Conservation (phyloP, 2,329 filamentous ascomycete species). For the Diaporthe eres region DNA sequence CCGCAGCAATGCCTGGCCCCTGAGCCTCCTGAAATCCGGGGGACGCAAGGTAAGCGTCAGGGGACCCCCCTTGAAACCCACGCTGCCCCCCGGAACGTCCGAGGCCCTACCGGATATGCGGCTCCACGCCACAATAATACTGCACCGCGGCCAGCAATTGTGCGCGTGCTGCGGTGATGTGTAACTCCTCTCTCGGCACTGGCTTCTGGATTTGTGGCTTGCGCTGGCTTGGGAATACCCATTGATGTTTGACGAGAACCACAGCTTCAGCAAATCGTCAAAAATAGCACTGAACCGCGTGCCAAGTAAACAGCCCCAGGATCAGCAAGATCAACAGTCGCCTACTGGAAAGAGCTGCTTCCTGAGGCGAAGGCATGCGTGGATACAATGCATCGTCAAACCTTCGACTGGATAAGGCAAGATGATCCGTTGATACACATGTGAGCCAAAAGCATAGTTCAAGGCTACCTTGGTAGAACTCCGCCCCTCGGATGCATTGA, state of each 20-base stretch:
- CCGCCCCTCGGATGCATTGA: not conserved
- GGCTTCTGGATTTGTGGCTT: not conserved
- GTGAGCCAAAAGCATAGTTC: not conserved
- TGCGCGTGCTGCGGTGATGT: not conserved
- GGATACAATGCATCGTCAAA: slow-evolving; percentile 23
- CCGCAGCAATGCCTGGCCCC: slow-evolving; percentile 2
- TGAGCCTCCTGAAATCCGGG: slow-evolving; percentile 29
- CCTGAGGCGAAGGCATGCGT: not conserved
- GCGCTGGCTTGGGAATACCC: not conserved
- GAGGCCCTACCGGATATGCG: slow-evolving; percentile 11
- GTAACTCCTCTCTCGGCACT: not conserved
- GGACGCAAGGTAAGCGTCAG: slow-evolving; percentile 21
- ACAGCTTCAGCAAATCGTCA: not conserved
- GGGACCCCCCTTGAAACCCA: slow-evolving; percentile 32
- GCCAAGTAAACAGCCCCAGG: not conserved
- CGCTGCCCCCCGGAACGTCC: slow-evolving; percentile 9
- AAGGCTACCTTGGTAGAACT: not conserved
- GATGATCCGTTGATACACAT: not conserved
- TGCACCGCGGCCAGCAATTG: not conserved
- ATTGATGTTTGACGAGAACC: slow-evolving; percentile 3
- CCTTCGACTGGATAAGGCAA: not conserved
- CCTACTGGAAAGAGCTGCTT: not conserved
- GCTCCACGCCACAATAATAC: slow-evolving; percentile 6
- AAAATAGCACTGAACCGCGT: not conserved
- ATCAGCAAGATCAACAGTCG: slow-evolving; percentile 21